Percentiles rank a stretch among this genome's conserved stretches.
These are phyloP conservation scores for Cytospora schulzeri DNA, from an alignment of 2,329 filamentous ascomycete species.

Conservation along the genomic window DNA sequence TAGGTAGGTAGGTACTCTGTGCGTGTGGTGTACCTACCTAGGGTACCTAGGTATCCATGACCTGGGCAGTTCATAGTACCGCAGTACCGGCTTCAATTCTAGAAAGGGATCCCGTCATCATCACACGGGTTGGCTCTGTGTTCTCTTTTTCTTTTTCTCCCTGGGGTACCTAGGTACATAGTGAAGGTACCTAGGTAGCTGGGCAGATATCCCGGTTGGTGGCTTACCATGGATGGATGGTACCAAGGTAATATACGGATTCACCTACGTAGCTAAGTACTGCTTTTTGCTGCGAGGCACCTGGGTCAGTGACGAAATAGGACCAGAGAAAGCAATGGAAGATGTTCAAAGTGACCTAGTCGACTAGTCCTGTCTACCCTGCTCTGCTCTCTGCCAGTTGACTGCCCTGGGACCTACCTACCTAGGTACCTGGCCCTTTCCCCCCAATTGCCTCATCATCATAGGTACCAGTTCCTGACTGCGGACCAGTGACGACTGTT, in stretches of 20 bases:
- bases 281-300: not conserved
- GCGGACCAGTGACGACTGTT: slow-evolving; percentile 26
- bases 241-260: not conserved
- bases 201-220: not conserved
- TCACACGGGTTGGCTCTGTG: not conserved
- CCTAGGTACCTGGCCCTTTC: not conserved
- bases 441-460: slow-evolving; percentile 25
- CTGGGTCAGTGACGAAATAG: slow-evolving; percentile 25
- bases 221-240: not conserved
- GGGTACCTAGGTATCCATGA: not conserved
- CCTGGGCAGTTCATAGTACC: not conserved
- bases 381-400: not conserved
- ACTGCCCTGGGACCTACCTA: not conserved
- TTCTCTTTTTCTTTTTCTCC: not conserved
- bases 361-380: slow-evolving; percentile 5
- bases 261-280: not conserved
- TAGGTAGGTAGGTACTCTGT: too few species aligned
- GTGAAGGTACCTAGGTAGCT: too few species aligned
- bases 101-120: not conserved
- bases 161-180: too few species aligned
- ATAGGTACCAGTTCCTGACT: slow-evolving; percentile 9
- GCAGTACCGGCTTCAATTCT: not conserved
- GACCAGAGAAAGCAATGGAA: slow-evolving; percentile 2
- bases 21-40: too few species aligned
- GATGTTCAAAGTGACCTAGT: slow-evolving; percentile 1